Conservation (phyloP, 1,284 basidiomycete genomes). For the Farysia itapuensis region DNA sequence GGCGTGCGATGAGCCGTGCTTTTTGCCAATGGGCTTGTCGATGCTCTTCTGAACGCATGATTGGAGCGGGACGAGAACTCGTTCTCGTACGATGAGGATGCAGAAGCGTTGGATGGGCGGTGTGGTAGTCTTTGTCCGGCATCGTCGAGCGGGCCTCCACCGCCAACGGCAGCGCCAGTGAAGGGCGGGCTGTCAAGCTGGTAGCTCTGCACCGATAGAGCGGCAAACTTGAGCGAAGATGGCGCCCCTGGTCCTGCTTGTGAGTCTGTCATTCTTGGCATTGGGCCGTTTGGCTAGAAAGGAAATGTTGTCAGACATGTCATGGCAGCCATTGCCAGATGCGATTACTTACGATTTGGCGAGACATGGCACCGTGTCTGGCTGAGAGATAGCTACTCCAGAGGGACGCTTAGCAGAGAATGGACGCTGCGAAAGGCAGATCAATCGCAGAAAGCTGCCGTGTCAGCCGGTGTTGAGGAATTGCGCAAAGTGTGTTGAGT, state of each 20-base stretch:
- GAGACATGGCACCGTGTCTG: too few species aligned
- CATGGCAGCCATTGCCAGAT: too few species aligned
- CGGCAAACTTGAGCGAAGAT: constrained; percentile 51
- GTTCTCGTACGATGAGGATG: too few species aligned
- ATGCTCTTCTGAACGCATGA: constrained; percentile 2
- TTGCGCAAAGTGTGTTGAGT: too few species aligned
- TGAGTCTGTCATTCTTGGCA: constrained; percentile 55
- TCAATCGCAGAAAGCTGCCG: too few species aligned
- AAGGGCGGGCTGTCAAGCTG: constrained; percentile 58
- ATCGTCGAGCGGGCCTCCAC: constrained; percentile 39
- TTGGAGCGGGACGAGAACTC: constrained; percentile 2
- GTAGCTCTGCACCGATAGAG: constrained; percentile 55
- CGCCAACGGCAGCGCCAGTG: constrained; percentile 52
- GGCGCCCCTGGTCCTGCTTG: constrained; percentile 44
- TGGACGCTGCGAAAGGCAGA: too few species aligned
- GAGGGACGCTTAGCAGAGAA: too few species aligned
- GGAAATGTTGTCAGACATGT: too few species aligned
- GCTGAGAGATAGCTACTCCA: too few species aligned
- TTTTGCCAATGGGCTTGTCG: constrained; percentile 15
- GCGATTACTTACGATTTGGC: too few species aligned
- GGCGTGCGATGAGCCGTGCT: constrained; percentile 1
- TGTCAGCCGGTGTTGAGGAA: too few species aligned
- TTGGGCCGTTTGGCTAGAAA: constrained; percentile 27
- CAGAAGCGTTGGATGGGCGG: constrained; percentile 6
- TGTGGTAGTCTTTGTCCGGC: constrained; percentile 16